Conservation (phyloP, 225 moss, liverwort and hornwort species). For the Straminergon stramineum region DNA sequence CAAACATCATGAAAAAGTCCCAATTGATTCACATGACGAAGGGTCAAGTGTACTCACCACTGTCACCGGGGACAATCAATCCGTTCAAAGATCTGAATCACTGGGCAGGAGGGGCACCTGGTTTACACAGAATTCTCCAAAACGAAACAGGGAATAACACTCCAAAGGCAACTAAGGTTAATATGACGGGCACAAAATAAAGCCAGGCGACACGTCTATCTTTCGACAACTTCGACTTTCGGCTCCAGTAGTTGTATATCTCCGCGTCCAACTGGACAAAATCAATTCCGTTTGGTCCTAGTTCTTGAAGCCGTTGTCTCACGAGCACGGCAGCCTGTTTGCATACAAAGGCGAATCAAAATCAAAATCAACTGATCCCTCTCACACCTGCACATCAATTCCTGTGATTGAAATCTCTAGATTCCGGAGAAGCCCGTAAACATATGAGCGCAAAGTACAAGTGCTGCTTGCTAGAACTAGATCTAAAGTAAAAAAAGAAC, state of each 20-base stretch:
- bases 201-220: too few species aligned
- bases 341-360: background rate
- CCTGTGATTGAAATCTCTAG: too few species aligned
- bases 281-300: too few species aligned
- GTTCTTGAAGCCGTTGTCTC: background rate
- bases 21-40: background rate
- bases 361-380: too few species aligned
- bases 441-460: background rate
- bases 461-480: background rate
- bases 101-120: background rate
- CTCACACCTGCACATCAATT: background rate
- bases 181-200: background rate
- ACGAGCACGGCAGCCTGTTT: background rate
- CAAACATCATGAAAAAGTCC: background rate
- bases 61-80: background rate
- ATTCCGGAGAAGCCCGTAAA: too few species aligned
- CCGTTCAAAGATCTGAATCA: background rate
- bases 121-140: background rate
- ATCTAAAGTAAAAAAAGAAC: background rate
- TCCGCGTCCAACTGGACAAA: background rate
- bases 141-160: background rate
- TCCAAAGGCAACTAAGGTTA: background rate
- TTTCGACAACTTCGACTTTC: background rate
- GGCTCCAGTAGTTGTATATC: accelerated
- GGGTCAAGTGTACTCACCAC: background rate